Evolutionary conservation across 225 moss, liverwort and hornwort species (phyloP), one percentile per base, ranked within the genome.

Genomic region (Physcomitrellopsis africana): DNA sequence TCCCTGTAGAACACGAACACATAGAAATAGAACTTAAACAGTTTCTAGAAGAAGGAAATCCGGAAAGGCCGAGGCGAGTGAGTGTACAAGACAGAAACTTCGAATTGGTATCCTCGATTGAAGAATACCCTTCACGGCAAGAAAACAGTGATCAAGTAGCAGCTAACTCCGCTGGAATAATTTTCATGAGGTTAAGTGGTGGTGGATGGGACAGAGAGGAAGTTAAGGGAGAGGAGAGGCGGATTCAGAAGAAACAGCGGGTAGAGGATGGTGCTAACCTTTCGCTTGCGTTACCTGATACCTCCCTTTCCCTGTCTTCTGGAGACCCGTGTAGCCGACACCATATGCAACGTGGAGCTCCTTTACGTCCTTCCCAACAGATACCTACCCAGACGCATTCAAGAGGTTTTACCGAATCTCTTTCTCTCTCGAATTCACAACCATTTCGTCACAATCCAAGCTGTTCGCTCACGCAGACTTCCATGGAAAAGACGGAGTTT

Each of bases 291-390:
- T 82, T 91, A 37, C 97, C 93, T 5, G 97, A 94, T 80, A 97
- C 94, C 8, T 97, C 97, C 41, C 89, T 94, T 11, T 87, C 91
- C 0, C 94, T 97, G 63, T 94, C 94, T 16, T 97, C 97, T 46
- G 85, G 89, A 54, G 94, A 94, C 53, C 86, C 88, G 42, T 69
- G 72, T 29, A 79, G 82, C 74, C 90, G 72, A 80, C 83, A 75
- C 7, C 87, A 75, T 27, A 84, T 75, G 86, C 91, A 73, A 84
- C 88, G 63, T 77, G 91, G 81, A 84, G 83, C 83, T 84, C 92
- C 83, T 89, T 94, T 82, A 76, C 81, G 79, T 77, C 93, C 76
- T 63, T 94, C 88, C 0, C 88, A 78, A 41, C 84, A 82, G 48
- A 90, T 75, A 5, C 91, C 85, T 29, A 77, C 89, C 55, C 91